Evolutionary conservation across 2,329 filamentous ascomycete genomes (phyloP), one percentile per base, ranked within the genome.

Genomic region (Pestalotiopsis fici): DNA sequence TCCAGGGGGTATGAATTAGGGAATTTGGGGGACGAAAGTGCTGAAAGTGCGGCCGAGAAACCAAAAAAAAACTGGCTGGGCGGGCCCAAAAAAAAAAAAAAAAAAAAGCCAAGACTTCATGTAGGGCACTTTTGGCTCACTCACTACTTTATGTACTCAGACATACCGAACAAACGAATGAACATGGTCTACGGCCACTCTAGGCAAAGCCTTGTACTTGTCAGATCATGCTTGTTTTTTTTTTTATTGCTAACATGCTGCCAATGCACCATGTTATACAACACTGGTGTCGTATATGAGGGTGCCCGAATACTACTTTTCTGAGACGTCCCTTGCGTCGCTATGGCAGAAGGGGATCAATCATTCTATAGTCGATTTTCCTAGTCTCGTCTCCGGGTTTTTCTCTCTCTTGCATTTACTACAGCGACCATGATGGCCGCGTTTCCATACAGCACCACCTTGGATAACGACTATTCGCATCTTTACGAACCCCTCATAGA

Each of bases 111-210:
- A 50, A 50, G 43, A 50, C 55, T 31, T 57, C 23, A 60, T 60
- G 57, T 37, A 60, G 25, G 57, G 57, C 27, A 27, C 57, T 60
- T 60, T 60, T 60, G 57, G 57, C 57, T 37, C 27, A 13, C 55
- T 13, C 23, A 12, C 21, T 5, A 12, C 6, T 23, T 12, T 7
- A n/a, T 11, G 21, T 13, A 25, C 55, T 31, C 21, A 9, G 13
- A n/a, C 55, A 15, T 57, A 15, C 15, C 27, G 55, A 31, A 27
- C 55, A 57, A 56, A 28, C 54, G 54, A 47, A 50, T 18, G 43
- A 50, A 50, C n/a, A 50, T 31, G 55, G 55, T 15, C 55, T 9
- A 27, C 15, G 31, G 23, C 55, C 55, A n/a, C 43, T 50, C n/a
- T 11, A 50, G 43, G 43, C 43, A 21, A 7, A n/a, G 15, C 18